These are phyloP conservation scores for Stephania japonica DNA, from an alignment of 164 flowering plant genomes.

Conservation along the genomic window DNA sequence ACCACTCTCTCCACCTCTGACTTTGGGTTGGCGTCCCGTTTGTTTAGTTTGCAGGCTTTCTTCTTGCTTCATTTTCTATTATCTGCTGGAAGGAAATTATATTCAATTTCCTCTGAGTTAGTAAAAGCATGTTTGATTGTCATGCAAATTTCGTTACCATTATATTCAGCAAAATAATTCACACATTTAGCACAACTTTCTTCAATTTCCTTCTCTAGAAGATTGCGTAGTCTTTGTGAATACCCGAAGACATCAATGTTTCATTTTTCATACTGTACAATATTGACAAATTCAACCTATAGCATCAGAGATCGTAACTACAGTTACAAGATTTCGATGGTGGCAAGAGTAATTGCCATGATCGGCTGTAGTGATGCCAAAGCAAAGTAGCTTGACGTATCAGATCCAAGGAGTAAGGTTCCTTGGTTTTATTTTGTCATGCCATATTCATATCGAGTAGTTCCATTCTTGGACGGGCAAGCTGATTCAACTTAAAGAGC, in stretches of 20 bases:
- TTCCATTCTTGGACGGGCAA: slow-evolving; percentile 9
- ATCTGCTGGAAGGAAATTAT: background rate
- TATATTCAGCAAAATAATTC: background rate
- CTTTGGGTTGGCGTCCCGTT: background rate
- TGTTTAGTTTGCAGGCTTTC: background rate
- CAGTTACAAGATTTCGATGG: slow-evolving; percentile 34
- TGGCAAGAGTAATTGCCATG: slow-evolving; percentile 34
- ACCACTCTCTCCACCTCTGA: background rate
- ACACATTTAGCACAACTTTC: background rate
- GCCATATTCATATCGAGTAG: slow-evolving; percentile 34
- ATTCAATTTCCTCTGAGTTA: background rate
- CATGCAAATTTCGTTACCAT: background rate
- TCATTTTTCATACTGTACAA: background rate
- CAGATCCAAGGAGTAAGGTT: slow-evolving; percentile 22
- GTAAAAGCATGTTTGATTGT: background rate
- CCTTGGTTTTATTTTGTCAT: slow-evolving; percentile 28
- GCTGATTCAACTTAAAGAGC: background rate
- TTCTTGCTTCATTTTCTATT: background rate
- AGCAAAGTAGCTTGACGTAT: slow-evolving; percentile 43
- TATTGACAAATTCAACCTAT: background rate
- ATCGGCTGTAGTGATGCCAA: slow-evolving; percentile 40
- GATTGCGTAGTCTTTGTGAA: background rate
- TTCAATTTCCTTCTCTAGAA: background rate
- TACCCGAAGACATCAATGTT: background rate
- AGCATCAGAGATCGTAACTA: slow-evolving; percentile 35